A percentile compares a stretch with the other conserved stretches of the same genome.
Evolutionary conservation across 176 grass and related monocot species (phyloP).

Genomic region (Aegilops sharonensis): DNA sequence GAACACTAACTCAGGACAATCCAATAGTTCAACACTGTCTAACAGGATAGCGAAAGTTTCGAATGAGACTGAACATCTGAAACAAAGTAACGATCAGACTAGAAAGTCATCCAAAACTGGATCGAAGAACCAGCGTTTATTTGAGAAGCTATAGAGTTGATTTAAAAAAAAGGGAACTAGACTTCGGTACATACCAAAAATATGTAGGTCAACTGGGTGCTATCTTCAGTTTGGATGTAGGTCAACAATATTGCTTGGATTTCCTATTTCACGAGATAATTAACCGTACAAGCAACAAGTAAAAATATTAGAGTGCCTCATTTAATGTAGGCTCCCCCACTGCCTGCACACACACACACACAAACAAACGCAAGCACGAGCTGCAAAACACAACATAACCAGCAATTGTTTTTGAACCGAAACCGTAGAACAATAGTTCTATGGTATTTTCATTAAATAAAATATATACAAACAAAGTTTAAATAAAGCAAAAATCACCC

Average conservation of each 20-base stretch:
- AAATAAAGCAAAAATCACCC: no score
- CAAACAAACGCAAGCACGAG: background rate
- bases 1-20: background rate
- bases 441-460: no score
- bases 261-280: constrained; percentile 5
- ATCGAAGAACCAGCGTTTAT: no score
- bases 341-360: no score
- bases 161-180: background rate
- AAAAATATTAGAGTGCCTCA: background rate
- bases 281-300: background rate
- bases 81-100: no score
- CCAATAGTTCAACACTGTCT: background rate
- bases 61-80: background rate
- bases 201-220: constrained; percentile 10
- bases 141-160: no score
- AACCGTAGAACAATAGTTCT: no score
- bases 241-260: background rate
- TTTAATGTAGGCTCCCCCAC: no score
- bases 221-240: background rate
- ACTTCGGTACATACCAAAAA: constrained; percentile 8
- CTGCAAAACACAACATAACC: background rate
- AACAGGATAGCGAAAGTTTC: background rate
- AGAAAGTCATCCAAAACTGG: no score
- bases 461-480: no score
- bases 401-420: background rate